Evolutionary conservation across 768 basidiomycete species (phyloP).

Genomic region (Lactifluus echinatus): DNA sequence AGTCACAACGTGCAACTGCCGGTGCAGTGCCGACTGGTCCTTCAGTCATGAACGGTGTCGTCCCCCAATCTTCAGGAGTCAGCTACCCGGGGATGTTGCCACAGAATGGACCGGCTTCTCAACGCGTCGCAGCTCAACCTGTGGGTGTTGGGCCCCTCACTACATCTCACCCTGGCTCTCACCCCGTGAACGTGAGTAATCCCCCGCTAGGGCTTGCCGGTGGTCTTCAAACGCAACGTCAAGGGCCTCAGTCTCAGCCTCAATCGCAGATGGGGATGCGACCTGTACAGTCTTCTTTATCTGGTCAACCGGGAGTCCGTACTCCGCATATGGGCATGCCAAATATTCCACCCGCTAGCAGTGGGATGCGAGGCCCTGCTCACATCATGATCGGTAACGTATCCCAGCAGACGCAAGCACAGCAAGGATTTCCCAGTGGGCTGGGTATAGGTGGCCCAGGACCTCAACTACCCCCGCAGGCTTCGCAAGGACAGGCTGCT

Average conservation of each 20-base stretch:
- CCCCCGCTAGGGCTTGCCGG: slow-evolving; percentile 32
- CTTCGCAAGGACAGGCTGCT: slow-evolving; percentile 4
- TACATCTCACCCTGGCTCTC: slow-evolving; percentile 6
- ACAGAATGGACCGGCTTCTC: slow-evolving; percentile 20
- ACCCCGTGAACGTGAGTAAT: slow-evolving; percentile 23
- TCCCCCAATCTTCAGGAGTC: slow-evolving; percentile 17
- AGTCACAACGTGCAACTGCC: slow-evolving; percentile 11
- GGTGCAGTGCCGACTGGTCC: slow-evolving; percentile 9
- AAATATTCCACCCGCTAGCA: slow-evolving; percentile 1
- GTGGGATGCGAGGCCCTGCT: slow-evolving; percentile 35
- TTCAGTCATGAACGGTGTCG: slow-evolving; percentile 16
- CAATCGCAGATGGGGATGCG: slow-evolving; percentile 28
- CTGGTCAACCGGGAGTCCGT: slow-evolving; percentile 29
- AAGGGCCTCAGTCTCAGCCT: slow-evolving; percentile 28
- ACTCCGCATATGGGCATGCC: slow-evolving; percentile 27
- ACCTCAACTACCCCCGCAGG: slow-evolving; percentile 5
- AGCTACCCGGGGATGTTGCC: slow-evolving; percentile 4
- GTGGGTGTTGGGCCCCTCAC: neutral
- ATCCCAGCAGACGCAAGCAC: slow-evolving; percentile 27
- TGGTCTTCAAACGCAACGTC: slow-evolving; percentile 30
- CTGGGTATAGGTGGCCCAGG: slow-evolving; percentile 11
- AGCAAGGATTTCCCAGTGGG: slow-evolving; percentile 4
- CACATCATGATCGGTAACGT: slow-evolving; percentile 42
- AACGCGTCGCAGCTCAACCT: slow-evolving; percentile 54
- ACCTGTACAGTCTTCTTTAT: slow-evolving; percentile 25